A percentile compares a stretch with the other conserved stretches of the same genome.
Evolutionary conservation across 768 basidiomycete genomes (phyloP).

Genomic region (Lactifluus pinguis): DNA sequence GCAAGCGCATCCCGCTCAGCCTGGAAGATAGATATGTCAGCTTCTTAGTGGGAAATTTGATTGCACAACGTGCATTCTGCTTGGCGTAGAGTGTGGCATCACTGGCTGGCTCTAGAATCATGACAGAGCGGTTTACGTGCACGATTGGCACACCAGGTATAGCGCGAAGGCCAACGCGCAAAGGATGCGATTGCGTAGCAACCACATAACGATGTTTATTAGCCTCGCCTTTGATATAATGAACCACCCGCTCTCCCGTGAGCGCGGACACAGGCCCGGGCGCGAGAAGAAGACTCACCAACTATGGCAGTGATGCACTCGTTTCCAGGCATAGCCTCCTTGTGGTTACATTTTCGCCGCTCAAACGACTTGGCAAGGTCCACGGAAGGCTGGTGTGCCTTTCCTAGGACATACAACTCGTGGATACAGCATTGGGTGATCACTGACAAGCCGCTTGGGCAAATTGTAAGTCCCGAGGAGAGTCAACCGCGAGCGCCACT

Average conservation of each 20-base stretch:
- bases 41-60: neutral
- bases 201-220: constrained; percentile 93
- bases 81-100: constrained; percentile 67
- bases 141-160: constrained; percentile 85
- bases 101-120: constrained; percentile 88
- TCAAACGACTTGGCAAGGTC: constrained; percentile 93
- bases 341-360: constrained; percentile 90
- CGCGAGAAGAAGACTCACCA: constrained; percentile 39
- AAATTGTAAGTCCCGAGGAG: constrained; percentile 16
- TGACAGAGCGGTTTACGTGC: constrained; percentile 85
- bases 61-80: constrained; percentile 36
- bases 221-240: constrained; percentile 42
- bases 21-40: constrained; percentile 28
- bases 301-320: constrained; percentile 78
- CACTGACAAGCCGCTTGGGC: constrained; percentile 59
- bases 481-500: constrained; percentile 28
- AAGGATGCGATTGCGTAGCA: constrained; percentile 69
- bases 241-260: neutral
- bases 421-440: constrained; percentile 98
- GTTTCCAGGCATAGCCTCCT: constrained; percentile 73
- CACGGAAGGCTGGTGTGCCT: constrained; percentile 59
- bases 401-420: constrained; percentile 82
- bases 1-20: constrained; percentile 54
- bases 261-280: neutral
- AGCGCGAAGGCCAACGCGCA: constrained; percentile 58